phyloP scores from a whole-genome alignment of 2,329 filamentous ascomycete species.

The Pyricularia pennisetigena region DNA sequence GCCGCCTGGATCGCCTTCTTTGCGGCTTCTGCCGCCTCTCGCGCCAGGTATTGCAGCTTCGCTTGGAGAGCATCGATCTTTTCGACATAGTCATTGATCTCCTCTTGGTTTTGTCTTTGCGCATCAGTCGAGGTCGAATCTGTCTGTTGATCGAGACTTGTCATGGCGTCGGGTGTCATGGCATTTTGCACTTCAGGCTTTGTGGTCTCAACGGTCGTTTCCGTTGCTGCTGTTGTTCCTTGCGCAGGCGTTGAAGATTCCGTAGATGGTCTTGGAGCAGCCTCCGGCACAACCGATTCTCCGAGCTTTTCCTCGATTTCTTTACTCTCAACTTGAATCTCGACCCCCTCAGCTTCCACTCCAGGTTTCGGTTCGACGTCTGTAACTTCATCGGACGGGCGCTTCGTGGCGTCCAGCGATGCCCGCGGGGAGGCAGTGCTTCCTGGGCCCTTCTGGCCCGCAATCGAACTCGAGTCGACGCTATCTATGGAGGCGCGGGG shows the following conservation, averaged over 20 bases:
- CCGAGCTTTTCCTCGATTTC: background rate
- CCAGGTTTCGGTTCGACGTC: background rate
- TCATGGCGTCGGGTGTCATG: background rate
- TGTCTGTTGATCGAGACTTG: conserved; percentile 17
- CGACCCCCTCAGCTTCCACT: background rate
- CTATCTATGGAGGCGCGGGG: conserved; percentile 21
- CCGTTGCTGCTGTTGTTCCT: background rate
- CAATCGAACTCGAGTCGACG: conserved; percentile 7
- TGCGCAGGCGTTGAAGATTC: background rate
- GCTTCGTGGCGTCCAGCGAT: conserved; percentile 11
- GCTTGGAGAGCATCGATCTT: conserved; percentile 85
- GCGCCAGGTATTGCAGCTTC: conserved; percentile 81
- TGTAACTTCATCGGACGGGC: conserved; percentile 6
- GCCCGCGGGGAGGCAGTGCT: background rate
- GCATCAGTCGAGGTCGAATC: conserved; percentile 23
- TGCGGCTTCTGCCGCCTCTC: conserved; percentile 67
- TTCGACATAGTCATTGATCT: conserved; percentile 75
- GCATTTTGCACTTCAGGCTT: background rate
- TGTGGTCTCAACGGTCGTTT: background rate
- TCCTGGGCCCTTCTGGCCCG: conserved; percentile 6
- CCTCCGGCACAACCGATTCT: background rate
- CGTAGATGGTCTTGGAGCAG: background rate
- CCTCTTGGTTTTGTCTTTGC: conserved; percentile 60
- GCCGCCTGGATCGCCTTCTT: conserved; percentile 56
- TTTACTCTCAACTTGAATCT: background rate